Conservation (phyloP, 2,329 filamentous ascomycete genomes). For the Fusarium humuli region DNA sequence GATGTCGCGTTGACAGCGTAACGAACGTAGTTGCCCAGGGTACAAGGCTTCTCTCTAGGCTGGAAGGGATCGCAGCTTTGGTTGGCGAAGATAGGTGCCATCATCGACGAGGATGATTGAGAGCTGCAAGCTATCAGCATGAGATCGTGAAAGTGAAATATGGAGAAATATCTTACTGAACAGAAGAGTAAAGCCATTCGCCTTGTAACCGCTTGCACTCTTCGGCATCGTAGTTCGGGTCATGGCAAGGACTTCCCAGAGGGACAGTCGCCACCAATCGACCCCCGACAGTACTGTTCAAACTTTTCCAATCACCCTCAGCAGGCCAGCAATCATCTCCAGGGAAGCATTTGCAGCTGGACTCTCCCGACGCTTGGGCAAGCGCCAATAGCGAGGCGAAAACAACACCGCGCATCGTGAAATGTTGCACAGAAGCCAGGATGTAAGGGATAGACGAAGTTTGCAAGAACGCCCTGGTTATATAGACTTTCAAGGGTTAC, state of each 20-base stretch:
- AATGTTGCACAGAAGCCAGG: accelerated
- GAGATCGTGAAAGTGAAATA: accelerated
- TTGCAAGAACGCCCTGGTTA: background rate
- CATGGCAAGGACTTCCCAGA: conserved; percentile 62
- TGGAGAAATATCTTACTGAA: conserved; percentile 53
- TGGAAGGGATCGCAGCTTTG: conserved; percentile 55
- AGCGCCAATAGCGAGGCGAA: background rate
- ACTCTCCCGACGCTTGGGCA: background rate
- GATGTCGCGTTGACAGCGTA: conserved; percentile 53
- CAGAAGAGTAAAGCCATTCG: conserved; percentile 58
- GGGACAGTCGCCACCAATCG: conserved; percentile 63
- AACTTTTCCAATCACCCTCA: conserved; percentile 54
- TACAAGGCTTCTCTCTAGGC: conserved; percentile 50
- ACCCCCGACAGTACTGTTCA: conserved; percentile 64
- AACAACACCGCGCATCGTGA: background rate
- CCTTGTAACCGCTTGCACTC: conserved; percentile 57
- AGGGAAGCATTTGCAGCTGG: conserved; percentile 48
- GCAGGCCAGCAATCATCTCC: conserved; percentile 66
- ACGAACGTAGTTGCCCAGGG: conserved; percentile 57
- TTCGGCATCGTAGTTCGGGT: conserved; percentile 57
- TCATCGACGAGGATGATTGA: conserved; percentile 42
- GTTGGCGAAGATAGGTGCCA: conserved; percentile 55
- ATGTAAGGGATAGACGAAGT: accelerated
- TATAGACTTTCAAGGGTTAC: background rate
- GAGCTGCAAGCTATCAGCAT: conserved; percentile 8